These are phyloP conservation scores for Mycosphaerelloides madeirae DNA, from an alignment of 2,329 filamentous ascomycete species.

Conservation along the genomic window DNA sequence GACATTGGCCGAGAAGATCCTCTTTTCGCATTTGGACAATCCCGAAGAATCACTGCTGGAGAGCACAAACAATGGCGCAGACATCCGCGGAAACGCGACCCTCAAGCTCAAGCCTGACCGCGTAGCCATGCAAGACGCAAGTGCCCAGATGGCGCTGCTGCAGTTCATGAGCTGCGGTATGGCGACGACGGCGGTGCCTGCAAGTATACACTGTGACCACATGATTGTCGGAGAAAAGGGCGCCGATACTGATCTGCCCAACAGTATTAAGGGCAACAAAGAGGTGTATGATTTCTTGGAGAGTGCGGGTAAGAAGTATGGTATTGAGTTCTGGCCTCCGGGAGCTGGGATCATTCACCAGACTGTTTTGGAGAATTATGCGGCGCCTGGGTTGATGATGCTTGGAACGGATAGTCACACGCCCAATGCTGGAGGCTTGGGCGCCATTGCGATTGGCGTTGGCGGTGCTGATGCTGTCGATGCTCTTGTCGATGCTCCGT, in stretches of 20 bases:
- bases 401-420: constrained; percentile 96
- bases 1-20: constrained; percentile 94
- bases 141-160: constrained; percentile 93
- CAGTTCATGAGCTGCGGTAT: constrained; percentile 98
- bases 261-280: constrained; percentile 84
- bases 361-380: constrained; percentile 96
- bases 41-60: constrained; percentile 81
- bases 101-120: constrained; percentile 95
- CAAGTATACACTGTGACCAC: constrained; percentile 98
- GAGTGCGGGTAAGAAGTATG: constrained; percentile 83
- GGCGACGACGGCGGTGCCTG: constrained; percentile 82
- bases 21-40: constrained; percentile 91
- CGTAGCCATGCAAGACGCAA: constrained; percentile 98
- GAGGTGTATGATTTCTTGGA: constrained; percentile 98
- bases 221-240: constrained; percentile 95
- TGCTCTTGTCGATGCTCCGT: constrained; percentile 89
- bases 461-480: constrained; percentile 97
- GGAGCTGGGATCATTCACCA: constrained; percentile 96
- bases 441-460: constrained; percentile 92
- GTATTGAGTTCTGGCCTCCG: constrained; percentile 93
- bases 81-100: constrained; percentile 82
- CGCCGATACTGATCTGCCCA: constrained; percentile 76
- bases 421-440: constrained; percentile 91
- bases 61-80: constrained; percentile 75
- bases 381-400: constrained; percentile 97